Evolutionary conservation across 129 eudicot species (phyloP).

Genomic region (Tagetes patula): DNA sequence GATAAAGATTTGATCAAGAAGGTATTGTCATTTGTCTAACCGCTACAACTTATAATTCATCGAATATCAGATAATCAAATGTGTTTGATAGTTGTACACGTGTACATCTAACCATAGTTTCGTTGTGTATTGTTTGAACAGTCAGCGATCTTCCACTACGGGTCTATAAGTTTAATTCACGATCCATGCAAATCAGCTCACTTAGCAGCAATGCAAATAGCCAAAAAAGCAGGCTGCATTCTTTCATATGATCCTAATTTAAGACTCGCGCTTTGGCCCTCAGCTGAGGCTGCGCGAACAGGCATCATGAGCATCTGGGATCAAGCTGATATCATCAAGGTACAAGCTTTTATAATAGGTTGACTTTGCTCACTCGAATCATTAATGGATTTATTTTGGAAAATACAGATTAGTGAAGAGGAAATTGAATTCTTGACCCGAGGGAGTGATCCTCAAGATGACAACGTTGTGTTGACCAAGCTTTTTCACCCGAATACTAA

Average conservation of each 20-base stretch:
- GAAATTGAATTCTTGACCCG: conserved; percentile 50
- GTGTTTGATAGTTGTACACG: background rate
- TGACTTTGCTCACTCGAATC: conserved; percentile 4
- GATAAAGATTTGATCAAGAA: conserved; percentile 41
- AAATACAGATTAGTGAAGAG: conserved; percentile 48
- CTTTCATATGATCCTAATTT: conserved; percentile 60
- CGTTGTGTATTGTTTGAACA: conserved; percentile 6
- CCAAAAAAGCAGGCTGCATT: conserved; percentile 48
- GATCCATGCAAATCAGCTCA: conserved; percentile 62
- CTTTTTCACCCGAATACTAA: conserved; percentile 45
- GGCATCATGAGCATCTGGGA: conserved; percentile 58
- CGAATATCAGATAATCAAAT: background rate
- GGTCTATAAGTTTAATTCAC: conserved; percentile 50
- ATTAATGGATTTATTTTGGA: background rate
- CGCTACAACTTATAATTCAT: background rate
- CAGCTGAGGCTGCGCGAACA: conserved; percentile 47
- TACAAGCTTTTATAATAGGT: background rate
- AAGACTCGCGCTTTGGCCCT: conserved; percentile 54
- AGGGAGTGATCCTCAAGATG: conserved; percentile 46
- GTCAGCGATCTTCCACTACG: conserved; percentile 51
- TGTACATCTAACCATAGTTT: background rate
- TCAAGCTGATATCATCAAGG: conserved; percentile 54
- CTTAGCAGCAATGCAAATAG: conserved; percentile 47
- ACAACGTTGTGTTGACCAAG: conserved; percentile 38
- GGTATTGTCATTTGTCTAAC: conserved; percentile 12